Conservation (phyloP, 495 filamentous ascomycete species). For the Delitschia confertaspora region DNA sequence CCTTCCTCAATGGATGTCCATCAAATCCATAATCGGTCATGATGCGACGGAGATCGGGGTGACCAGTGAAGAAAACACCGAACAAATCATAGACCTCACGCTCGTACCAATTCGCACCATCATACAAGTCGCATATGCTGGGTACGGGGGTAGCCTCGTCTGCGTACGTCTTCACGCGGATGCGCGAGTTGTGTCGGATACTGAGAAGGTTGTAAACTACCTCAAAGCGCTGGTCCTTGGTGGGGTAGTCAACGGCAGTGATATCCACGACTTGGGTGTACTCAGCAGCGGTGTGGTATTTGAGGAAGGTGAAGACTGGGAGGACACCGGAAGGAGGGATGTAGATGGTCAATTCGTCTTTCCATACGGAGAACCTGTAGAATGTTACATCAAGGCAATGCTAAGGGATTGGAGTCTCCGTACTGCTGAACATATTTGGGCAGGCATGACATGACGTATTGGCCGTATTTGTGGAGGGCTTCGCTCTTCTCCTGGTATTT, state of each 20-base stretch:
- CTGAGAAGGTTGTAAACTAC: conserved; percentile 96
- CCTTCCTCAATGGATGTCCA: conserved; percentile 92
- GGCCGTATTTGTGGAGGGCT: conserved; percentile 81
- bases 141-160: conserved; percentile 95
- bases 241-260: conserved; percentile 92
- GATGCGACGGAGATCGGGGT: conserved; percentile 94
- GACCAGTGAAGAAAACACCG: conserved; percentile 89
- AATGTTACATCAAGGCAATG: neutral
- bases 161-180: conserved; percentile 97
- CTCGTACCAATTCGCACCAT: conserved; percentile 98
- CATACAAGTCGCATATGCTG: conserved; percentile 72
- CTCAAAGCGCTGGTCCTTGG: conserved; percentile 89
- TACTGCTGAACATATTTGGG: conserved; percentile 95
- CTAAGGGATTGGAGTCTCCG: neutral
- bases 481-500: conserved; percentile 80
- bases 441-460: conserved; percentile 91
- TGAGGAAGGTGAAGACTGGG: conserved; percentile 89
- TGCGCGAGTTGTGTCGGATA: conserved; percentile 88
- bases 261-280: conserved; percentile 90
- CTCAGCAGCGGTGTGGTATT: conserved; percentile 94
- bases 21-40: conserved; percentile 99
- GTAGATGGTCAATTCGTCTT: conserved; percentile 94
- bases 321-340: conserved; percentile 79
- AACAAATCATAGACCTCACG: conserved; percentile 96
- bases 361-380: conserved; percentile 82